Conservation (phyloP, 208 protist genomes). For the Lotmaria passim region DNA sequence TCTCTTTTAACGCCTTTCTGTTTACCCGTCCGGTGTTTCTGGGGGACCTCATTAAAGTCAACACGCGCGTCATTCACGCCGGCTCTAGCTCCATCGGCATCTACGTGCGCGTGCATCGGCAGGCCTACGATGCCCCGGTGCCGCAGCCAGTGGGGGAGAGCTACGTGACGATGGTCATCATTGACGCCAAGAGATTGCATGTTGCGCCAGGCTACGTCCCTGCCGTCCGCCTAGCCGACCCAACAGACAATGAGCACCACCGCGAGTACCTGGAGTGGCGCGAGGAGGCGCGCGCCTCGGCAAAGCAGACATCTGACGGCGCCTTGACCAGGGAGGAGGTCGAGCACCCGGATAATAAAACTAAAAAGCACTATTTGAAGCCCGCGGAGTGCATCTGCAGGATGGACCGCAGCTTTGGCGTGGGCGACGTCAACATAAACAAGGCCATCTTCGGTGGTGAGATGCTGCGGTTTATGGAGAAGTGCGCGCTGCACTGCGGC, state of each 20-base stretch:
- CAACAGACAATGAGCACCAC: constrained; percentile 30
- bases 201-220: constrained; percentile 29
- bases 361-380: constrained; percentile 35
- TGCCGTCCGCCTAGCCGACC: constrained; percentile 27
- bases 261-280: constrained; percentile 32
- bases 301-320: background rate
- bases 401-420: constrained; percentile 35
- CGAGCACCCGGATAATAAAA: constrained; percentile 41
- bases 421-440: constrained; percentile 48
- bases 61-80: constrained; percentile 37
- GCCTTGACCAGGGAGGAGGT: constrained; percentile 19
- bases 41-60: constrained; percentile 52
- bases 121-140: constrained; percentile 39
- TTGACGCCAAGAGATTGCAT: constrained; percentile 24
- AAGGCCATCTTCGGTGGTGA: constrained; percentile 66
- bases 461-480: constrained; percentile 63
- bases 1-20: constrained; percentile 59
- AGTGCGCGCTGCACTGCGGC: constrained; percentile 58
- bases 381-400: constrained; percentile 19
- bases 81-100: constrained; percentile 49
- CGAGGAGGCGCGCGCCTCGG: background rate
- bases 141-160: constrained; percentile 33
- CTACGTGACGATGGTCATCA: constrained; percentile 46
- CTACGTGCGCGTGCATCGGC: constrained; percentile 39
- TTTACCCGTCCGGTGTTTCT: constrained; percentile 51